Percentiles rank a stretch among this genome's conserved stretches.
Evolutionary conservation across 345 rosid species (phyloP).

Genomic region (Aquilaria yunnanensis): DNA sequence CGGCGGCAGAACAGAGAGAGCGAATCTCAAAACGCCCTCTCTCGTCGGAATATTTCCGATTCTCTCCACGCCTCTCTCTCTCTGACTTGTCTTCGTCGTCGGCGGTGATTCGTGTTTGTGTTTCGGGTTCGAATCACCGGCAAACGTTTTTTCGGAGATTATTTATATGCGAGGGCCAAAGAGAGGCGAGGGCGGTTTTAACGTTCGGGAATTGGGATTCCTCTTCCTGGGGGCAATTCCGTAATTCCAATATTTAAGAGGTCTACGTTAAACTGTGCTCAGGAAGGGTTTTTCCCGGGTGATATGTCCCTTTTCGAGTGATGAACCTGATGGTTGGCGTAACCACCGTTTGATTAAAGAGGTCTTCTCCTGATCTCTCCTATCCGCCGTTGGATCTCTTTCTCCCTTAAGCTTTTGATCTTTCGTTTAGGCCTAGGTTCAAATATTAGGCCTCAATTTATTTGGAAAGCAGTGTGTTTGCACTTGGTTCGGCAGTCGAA

Average conservation of each 20-base stretch:
- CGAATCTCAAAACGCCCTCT: not conserved
- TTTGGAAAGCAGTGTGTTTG: too few relatives aligned
- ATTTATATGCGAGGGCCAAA: constrained; percentile 6
- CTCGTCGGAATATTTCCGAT: not conserved
- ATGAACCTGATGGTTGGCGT: not conserved
- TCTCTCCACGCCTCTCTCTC: not conserved
- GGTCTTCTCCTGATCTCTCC: constrained; percentile 5
- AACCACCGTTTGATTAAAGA: constrained; percentile 14
- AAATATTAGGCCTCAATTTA: too few relatives aligned
- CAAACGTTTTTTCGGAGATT: constrained; percentile 21
- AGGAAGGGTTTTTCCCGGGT: constrained; percentile 12
- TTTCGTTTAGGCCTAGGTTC: too few relatives aligned
- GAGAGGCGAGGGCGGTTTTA: constrained; percentile 18
- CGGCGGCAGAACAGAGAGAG: not conserved
- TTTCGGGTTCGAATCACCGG: constrained; percentile 31
- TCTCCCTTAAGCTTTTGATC: too few relatives aligned
- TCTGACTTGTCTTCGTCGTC: not conserved
- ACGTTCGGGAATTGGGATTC: constrained; percentile 23
- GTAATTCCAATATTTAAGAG: constrained; percentile 1
- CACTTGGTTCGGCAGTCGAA: too few relatives aligned
- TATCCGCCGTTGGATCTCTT: constrained; percentile 10
- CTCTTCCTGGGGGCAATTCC: not conserved
- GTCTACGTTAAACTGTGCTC: constrained; percentile 22
- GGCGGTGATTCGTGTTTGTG: not conserved
- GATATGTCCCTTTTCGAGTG: constrained; percentile 18